These are phyloP conservation scores for Geotrichum phurueaensis DNA, from an alignment of 1,139 yeast species.

Conservation along the genomic window DNA sequence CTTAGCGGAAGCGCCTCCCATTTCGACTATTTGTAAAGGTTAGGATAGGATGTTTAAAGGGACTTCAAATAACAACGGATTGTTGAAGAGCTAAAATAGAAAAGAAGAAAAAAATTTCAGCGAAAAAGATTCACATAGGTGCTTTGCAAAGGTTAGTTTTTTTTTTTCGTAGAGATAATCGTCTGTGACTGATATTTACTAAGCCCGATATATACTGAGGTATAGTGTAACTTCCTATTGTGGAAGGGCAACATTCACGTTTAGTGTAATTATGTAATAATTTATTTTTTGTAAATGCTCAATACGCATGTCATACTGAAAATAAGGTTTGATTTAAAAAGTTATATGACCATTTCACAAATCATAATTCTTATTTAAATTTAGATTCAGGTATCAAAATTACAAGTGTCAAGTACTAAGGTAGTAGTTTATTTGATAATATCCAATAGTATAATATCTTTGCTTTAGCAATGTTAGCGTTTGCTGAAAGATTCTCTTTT, in stretches of 20 bases:
- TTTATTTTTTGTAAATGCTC: too few species aligned
- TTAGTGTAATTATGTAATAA: not conserved
- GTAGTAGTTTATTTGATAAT: too few species aligned
- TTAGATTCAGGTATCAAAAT: too few species aligned
- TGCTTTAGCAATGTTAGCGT: too few species aligned
- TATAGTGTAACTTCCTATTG: not conserved
- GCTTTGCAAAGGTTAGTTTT: not conserved
- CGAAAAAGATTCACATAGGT: not conserved
- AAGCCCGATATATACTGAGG: not conserved
- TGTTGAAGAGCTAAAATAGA: not conserved
- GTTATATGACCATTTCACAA: too few species aligned
- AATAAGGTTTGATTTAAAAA: too few species aligned
- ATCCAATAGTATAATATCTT: too few species aligned
- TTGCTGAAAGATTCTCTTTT: too few species aligned
- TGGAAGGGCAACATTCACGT: not conserved
- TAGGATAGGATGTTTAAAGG: slow-evolving; percentile 98
- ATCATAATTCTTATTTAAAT: too few species aligned
- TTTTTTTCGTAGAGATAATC: not conserved
- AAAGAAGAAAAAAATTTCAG: not conserved
- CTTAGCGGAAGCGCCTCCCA: slow-evolving; percentile 99
- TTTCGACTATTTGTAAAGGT: slow-evolving; percentile 66
- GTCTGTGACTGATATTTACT: not conserved
- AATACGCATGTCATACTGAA: too few species aligned
- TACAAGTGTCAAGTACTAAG: too few species aligned
- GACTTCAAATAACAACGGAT: slow-evolving; percentile 18